Evolutionary conservation across 2,329 filamentous ascomycete species (phyloP).

Genomic region (Nigrospora osmanthi): DNA sequence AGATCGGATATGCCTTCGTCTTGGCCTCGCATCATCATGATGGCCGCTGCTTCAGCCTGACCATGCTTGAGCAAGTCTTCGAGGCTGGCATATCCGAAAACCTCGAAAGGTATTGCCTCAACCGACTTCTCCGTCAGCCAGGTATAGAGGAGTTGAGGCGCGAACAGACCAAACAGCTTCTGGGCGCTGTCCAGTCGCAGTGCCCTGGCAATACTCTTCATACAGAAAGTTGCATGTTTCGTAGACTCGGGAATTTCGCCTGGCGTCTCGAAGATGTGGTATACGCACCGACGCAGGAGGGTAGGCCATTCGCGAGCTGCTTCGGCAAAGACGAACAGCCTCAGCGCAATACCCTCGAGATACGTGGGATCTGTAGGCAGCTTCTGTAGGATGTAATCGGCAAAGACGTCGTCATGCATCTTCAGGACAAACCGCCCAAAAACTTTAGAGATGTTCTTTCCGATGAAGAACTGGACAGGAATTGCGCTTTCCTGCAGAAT

Average conservation of each 20-base stretch:
- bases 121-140: constrained; percentile 69
- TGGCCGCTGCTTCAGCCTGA: constrained; percentile 69
- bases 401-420: constrained; percentile 75
- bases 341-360: constrained; percentile 76
- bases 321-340: constrained; percentile 67
- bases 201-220: constrained; percentile 56
- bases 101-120: constrained; percentile 69
- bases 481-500: constrained; percentile 62
- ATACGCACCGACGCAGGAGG: constrained; percentile 77
- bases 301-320: constrained; percentile 82
- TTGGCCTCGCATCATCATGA: constrained; percentile 76
- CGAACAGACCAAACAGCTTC: constrained; percentile 75
- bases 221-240: constrained; percentile 65
- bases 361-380: constrained; percentile 67
- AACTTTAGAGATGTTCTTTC: constrained; percentile 59
- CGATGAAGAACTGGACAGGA: constrained; percentile 68
- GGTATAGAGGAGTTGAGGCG: constrained; percentile 82
- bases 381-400: constrained; percentile 65
- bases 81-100: constrained; percentile 72
- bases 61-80: constrained; percentile 61
- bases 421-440: constrained; percentile 79
- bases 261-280: constrained; percentile 89
- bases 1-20: constrained; percentile 55
- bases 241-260: constrained; percentile 59
- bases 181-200: constrained; percentile 59